A percentile compares a stretch with the other conserved stretches of the same genome.
Evolutionary conservation across 441 rosid species (phyloP).

Genomic region (Adansonia rubrostipa): DNA sequence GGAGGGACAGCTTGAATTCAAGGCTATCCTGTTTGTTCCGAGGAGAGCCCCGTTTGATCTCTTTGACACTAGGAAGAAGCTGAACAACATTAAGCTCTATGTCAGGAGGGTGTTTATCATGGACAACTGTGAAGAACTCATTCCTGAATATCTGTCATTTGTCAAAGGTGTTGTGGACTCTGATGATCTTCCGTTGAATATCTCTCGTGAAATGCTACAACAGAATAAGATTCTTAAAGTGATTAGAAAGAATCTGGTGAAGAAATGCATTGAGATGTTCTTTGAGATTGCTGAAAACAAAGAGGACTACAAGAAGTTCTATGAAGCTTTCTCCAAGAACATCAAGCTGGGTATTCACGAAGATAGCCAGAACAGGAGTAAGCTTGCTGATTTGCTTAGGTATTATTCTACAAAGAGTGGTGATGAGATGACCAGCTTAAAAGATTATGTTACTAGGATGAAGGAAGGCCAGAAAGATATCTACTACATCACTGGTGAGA

Average conservation of each 20-base stretch:
- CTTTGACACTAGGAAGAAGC: slow-evolving; percentile 45
- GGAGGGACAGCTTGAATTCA: slow-evolving; percentile 51
- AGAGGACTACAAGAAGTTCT: slow-evolving; percentile 46
- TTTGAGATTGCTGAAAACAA: slow-evolving; percentile 50
- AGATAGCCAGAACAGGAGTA: slow-evolving; percentile 42
- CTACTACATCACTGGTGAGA: slow-evolving; percentile 47
- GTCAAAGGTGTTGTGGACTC: slow-evolving; percentile 49
- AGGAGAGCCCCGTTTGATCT: slow-evolving; percentile 38
- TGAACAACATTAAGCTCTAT: slow-evolving; percentile 49
- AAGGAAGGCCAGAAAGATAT: slow-evolving; percentile 49
- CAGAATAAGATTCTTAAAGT: slow-evolving; percentile 50
- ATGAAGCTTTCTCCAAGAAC: slow-evolving; percentile 49
- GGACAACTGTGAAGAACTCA: slow-evolving; percentile 52
- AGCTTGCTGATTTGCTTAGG: slow-evolving; percentile 46
- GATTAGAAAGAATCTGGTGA: slow-evolving; percentile 45
- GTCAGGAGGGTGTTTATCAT: slow-evolving; percentile 47
- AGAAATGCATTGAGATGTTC: slow-evolving; percentile 47
- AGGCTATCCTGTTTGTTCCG: slow-evolving; percentile 39
- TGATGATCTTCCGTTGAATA: slow-evolving; percentile 46
- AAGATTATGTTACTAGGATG: slow-evolving; percentile 50
- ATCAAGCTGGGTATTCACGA: slow-evolving; percentile 45
- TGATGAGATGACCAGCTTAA: slow-evolving; percentile 46
- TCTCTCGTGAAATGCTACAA: slow-evolving; percentile 44
- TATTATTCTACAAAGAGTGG: slow-evolving; percentile 48
- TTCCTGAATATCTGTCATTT: slow-evolving; percentile 43